Evolutionary conservation across 106 monocot genomes (phyloP).

Genomic region (Dioscorea dumetorum): DNA sequence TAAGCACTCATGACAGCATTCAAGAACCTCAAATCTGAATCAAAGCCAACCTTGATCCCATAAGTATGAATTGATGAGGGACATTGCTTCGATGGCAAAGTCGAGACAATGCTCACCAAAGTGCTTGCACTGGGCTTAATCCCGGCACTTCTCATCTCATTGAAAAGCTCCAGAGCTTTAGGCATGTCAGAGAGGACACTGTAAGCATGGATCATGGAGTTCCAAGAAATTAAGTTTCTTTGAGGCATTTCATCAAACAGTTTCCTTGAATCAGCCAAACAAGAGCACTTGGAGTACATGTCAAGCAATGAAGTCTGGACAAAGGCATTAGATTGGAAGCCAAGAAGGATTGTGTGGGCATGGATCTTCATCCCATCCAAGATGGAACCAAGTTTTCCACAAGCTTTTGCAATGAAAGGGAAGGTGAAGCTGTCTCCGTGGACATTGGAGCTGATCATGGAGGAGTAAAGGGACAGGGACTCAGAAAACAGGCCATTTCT

Average conservation of each 20-base stretch:
- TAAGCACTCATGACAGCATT: slow-evolving; percentile 38
- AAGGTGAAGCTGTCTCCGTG: slow-evolving; percentile 32
- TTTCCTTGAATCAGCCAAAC: slow-evolving; percentile 9
- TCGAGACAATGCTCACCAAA: slow-evolving; percentile 27
- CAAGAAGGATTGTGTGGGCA: slow-evolving; percentile 16
- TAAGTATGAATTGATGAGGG: slow-evolving; percentile 17
- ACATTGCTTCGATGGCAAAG: slow-evolving; percentile 2
- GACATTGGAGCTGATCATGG: slow-evolving; percentile 17
- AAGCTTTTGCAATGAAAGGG: slow-evolving; percentile 38
- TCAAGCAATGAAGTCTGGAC: slow-evolving; percentile 45
- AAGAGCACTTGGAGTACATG: slow-evolving; percentile 38
- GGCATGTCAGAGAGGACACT: not conserved
- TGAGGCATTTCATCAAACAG: slow-evolving; percentile 51
- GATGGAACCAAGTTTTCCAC: slow-evolving; percentile 16
- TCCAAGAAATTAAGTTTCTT: slow-evolving; percentile 41
- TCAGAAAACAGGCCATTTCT: slow-evolving; percentile 21
- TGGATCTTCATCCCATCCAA: slow-evolving; percentile 31
- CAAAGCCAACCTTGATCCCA: slow-evolving; percentile 32
- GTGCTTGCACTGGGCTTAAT: slow-evolving; percentile 21
- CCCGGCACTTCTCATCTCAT: slow-evolving; percentile 19
- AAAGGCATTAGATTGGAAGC: slow-evolving; percentile 21
- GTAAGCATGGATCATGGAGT: slow-evolving; percentile 43
- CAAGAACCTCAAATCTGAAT: slow-evolving; percentile 10
- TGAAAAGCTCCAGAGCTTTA: slow-evolving; percentile 18
- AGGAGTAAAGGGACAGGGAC: slow-evolving; percentile 35